Base-by-base conservation (phyloP, 2,329 filamentous ascomycete genomes). In the Aspergillus sp. region DNA sequence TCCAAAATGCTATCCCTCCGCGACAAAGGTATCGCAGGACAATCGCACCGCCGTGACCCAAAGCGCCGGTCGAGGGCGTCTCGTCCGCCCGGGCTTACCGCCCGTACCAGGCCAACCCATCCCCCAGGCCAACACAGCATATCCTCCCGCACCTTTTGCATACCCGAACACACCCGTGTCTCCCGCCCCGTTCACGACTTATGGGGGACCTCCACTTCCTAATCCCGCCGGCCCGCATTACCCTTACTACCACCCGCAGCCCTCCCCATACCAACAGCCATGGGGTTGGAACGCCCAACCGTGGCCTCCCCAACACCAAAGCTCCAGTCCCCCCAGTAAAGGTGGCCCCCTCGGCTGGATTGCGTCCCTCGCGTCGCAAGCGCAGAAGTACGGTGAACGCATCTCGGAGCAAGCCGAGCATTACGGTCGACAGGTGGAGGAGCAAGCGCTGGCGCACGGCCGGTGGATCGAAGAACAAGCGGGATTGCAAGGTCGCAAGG, bases 331-430 rank as follows among this genome's bases (percentile, higher is more conserved):
- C 14, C 7, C 34, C 3, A 42, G 16, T 10, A 69, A 70, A 54
- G 55, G 63, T 21, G 64, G 70, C 0, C 57, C 68, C 3, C 34
- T 65, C 1, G 61, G 65, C 17, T 74, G 71, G 68, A 64, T 72
- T 10, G 61, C 68, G 1, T 64, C 66, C 6, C 50, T 75, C 11
- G 66, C 68, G 41, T 63, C 66, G 3, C 68, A 71, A 43, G 71
- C 71, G 9, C 69, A 74, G 50, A 70, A 71, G 47, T 74, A 74
- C 40, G 71, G 71, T 3, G 70, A 73, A 43, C 68, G 69, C 9
- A 65, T 73, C 20, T 59, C 61, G 13, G 65, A 71, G 46, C 70
- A 71, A 50, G 71, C 69, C 1, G 54, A 61, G 41, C 62, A 61
- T 25, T 69, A 71, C 50, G 69, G 71, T 25, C 59, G 67, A 29